Evolutionary conservation across 768 basidiomycete species (phyloP).

Genomic region (Cyclocybe aegerita): DNA sequence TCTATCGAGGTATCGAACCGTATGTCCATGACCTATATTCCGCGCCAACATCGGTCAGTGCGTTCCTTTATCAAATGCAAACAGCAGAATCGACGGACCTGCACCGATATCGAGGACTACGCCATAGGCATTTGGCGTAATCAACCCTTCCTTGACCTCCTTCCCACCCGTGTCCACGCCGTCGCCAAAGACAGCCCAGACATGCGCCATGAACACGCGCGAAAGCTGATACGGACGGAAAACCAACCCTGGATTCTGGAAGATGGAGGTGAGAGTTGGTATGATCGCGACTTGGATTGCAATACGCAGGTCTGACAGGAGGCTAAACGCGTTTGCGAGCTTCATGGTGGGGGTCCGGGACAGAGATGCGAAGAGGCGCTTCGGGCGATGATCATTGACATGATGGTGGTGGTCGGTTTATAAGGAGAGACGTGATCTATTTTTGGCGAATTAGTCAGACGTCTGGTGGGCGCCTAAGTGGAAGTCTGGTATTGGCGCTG

Average conservation of each 20-base stretch:
- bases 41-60: not conserved
- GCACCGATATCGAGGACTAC: conserved; percentile 69
- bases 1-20: conserved; percentile 58
- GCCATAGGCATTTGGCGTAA: conserved; percentile 54
- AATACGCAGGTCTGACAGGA: conserved; percentile 39
- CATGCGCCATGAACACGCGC: conserved; percentile 52
- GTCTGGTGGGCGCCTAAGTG: too few relatives aligned
- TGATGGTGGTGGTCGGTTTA: too few relatives aligned
- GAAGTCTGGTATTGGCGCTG: too few relatives aligned
- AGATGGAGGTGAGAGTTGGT: conserved; percentile 44
- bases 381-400: too few relatives aligned
- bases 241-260: conserved; percentile 40
- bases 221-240: conserved; percentile 45
- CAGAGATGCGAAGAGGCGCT: too few relatives aligned
- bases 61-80: too few relatives aligned
- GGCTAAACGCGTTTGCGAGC: conserved; percentile 35
- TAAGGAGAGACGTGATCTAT: too few relatives aligned
- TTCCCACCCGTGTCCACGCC: conserved; percentile 42
- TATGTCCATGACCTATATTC: conserved; percentile 59
- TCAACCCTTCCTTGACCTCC: conserved; percentile 42
- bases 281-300: conserved; percentile 34
- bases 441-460: too few relatives aligned
- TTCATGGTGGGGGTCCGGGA: conserved; percentile 33
- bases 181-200: conserved; percentile 53
- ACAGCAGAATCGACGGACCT: conserved; percentile 33